Conservation (phyloP, 2,329 filamentous ascomycete genomes). For the Knufia fluminis region DNA sequence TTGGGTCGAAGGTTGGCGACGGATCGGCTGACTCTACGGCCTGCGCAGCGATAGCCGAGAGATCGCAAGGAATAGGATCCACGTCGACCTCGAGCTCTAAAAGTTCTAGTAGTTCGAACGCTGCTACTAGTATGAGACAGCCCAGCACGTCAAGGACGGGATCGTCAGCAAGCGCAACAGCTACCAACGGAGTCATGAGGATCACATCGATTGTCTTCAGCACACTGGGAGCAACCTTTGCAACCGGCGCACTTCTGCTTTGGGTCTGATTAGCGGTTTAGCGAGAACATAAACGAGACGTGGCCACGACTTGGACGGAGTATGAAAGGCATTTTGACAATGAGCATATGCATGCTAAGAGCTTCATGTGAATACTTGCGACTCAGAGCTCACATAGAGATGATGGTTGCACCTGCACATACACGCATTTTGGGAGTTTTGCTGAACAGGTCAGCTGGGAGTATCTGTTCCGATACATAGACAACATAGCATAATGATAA, state of each 20-base stretch:
- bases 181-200: slow-evolving; percentile 15
- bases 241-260: slow-evolving; percentile 16
- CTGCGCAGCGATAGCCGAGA: slow-evolving; percentile 16
- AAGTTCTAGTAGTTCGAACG: slow-evolving; percentile 3
- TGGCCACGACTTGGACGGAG: not conserved
- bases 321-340: not conserved
- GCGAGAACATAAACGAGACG: not conserved
- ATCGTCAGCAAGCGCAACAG: slow-evolving; percentile 14
- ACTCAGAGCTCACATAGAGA: not conserved
- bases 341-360: slow-evolving; percentile 4
- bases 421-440: not conserved
- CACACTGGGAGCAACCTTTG: slow-evolving; percentile 12
- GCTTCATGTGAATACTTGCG: not conserved
- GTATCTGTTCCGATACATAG: not conserved
- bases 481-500: not conserved
- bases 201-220: slow-evolving; percentile 18
- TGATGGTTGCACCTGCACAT: not conserved
- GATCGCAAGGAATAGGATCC: slow-evolving; percentile 10
- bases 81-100: slow-evolving; percentile 9
- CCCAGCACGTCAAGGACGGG: slow-evolving; percentile 13
- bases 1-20: slow-evolving; percentile 27
- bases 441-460: not conserved
- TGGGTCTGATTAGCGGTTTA: slow-evolving; percentile 2
- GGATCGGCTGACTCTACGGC: slow-evolving; percentile 14
- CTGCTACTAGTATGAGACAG: slow-evolving; percentile 14